Conservation (phyloP, 148 eudicot genomes). For the Vaccinium darrowii region DNA sequence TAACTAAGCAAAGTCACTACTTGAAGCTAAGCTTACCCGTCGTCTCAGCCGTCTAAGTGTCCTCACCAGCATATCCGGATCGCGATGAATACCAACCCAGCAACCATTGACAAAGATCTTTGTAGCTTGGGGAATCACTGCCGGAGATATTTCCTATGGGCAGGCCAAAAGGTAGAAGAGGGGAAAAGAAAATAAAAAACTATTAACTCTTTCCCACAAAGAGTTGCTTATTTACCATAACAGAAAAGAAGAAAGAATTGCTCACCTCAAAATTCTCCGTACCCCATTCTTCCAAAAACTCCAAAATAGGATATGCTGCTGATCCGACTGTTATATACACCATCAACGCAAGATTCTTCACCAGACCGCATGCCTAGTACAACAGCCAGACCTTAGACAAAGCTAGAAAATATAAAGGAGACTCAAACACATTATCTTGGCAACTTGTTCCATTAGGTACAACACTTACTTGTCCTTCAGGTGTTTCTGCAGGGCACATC, state of each 20-base stretch:
- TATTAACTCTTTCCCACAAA: background rate
- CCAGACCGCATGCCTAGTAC: constrained; percentile 84
- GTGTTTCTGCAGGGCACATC: constrained; percentile 99
- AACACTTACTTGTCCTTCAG: constrained; percentile 79
- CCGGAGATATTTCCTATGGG: constrained; percentile 79
- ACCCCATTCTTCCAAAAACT: constrained; percentile 98
- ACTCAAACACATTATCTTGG: background rate
- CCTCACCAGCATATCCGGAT: constrained; percentile 89
- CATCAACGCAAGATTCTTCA: constrained; percentile 97
- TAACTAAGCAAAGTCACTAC: background rate
- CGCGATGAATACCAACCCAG: constrained; percentile 98
- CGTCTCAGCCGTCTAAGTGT: constrained; percentile 82
- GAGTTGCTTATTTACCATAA: background rate
- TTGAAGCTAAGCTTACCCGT: constrained; percentile 50
- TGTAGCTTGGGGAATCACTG: constrained; percentile 91
- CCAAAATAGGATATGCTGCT: constrained; percentile 93
- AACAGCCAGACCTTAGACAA: constrained; percentile 11
- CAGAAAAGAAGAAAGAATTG: background rate
- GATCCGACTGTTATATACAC: constrained; percentile 95
- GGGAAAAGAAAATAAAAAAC: background rate
- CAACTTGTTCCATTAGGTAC: background rate
- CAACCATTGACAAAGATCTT: constrained; percentile 97
- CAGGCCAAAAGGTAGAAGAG: background rate
- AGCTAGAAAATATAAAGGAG: background rate
- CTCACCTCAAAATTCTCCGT: constrained; percentile 84